Evolutionary conservation across 2,329 filamentous ascomycete species (phyloP), one percentile per base, ranked within the genome.

Genomic region (Pestalotiopsis fici): DNA sequence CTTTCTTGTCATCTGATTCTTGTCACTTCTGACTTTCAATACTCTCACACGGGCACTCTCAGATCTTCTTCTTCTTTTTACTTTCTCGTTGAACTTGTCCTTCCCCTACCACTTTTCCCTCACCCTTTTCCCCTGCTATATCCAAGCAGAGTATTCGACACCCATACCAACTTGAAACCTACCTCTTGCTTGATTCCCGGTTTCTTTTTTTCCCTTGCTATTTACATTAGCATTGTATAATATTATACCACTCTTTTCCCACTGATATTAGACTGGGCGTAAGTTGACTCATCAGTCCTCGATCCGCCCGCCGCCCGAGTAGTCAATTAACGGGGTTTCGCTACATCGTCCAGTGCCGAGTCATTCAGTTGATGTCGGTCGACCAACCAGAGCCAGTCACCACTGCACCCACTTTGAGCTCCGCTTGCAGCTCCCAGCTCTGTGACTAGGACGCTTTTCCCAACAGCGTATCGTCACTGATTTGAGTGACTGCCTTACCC

Each of bases 331-430:
- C 64, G 64, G 64, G 64, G 64, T 23, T 59, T 59, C 50, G 64
- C 35, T 59, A 35, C 31, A 11, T 54, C 37, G 56, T 37, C 56
- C n/a, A 61, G 18, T 61, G 65, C 65, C 72, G 75, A 77, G 75
- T 77, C 74, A 77, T 77, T 76, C 70, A 70, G 64, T 74, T 77
- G 74, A 76, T 70, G 73, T 76, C 73, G 74, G 74, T 72, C 71
- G 69, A 69, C 67, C 72, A 73, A 69, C 67, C 65, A 65, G 55
- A 23, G 21, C 35, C 9, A 28, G 56, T 56, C 59, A 66, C 64
- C 43, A 18, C 63, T 39, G 18, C 64, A 66, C 64, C 64, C 50
- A 50, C 43, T 21, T 23, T 50, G 43, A 66, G 37, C 55, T 27
- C 55, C 31, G 56, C 64, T 35, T 60, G 64, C 56, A 66, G 64